Evolutionary conservation across 2,329 filamentous ascomycete genomes (phyloP).

Genomic region (Sporothrix humicola): DNA sequence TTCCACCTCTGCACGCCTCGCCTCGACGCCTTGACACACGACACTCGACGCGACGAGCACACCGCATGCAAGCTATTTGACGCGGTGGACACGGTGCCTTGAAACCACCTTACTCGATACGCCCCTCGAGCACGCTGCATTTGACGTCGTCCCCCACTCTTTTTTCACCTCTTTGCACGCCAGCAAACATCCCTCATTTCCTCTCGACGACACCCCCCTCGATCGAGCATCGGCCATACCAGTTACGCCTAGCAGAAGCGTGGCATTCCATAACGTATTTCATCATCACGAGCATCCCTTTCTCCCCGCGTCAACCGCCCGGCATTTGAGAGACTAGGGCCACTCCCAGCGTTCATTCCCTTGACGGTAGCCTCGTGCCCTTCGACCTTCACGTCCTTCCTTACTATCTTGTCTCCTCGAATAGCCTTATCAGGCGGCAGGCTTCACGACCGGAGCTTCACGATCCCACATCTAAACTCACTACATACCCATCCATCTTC

Average conservation of each 20-base stretch:
- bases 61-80: constrained; percentile 21
- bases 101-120: not conserved
- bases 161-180: constrained; percentile 19
- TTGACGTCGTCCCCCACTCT: constrained; percentile 30
- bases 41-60: constrained; percentile 22
- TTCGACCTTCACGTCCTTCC: not conserved
- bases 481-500: not conserved
- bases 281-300: not conserved
- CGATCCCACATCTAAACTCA: not conserved
- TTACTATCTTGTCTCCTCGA: not conserved
- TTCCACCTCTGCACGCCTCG: not conserved
- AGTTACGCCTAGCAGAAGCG: not conserved
- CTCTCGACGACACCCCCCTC: constrained; percentile 6
- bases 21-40: constrained; percentile 7
- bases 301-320: not conserved
- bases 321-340: not conserved
- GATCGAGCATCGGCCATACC: not conserved
- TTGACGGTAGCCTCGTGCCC: constrained; percentile 17
- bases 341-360: not conserved
- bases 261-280: not conserved
- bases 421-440: not conserved
- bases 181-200: not conserved
- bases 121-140: constrained; percentile 16
- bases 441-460: not conserved
- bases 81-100: constrained; percentile 29